A percentile compares a stretch with the other conserved stretches of the same genome.
Conservation (phyloP, 805 yeast species). For the Pichia ethanolica region DNA sequence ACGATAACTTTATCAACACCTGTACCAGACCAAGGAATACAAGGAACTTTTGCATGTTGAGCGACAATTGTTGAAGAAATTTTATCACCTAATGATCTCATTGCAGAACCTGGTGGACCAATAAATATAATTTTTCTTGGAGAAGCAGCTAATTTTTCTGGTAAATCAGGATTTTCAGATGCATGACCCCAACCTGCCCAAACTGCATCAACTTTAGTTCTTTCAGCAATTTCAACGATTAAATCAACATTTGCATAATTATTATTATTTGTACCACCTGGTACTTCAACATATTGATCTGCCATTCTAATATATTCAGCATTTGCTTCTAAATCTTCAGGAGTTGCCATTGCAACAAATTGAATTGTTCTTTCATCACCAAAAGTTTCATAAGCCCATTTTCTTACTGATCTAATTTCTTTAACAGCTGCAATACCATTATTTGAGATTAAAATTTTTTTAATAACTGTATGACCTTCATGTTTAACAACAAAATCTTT, state of each 20-base stretch:
- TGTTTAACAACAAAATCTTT: slow-evolving; percentile 78
- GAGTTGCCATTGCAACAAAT: slow-evolving; percentile 98
- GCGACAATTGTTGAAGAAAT: slow-evolving; percentile 98
- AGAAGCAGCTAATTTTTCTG: slow-evolving; percentile 90
- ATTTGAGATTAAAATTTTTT: slow-evolving; percentile 86
- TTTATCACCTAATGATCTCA: slow-evolving; percentile 99
- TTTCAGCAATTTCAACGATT: slow-evolving; percentile 94
- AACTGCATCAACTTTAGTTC: slow-evolving; percentile 94
- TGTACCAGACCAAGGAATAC: slow-evolving; percentile 99
- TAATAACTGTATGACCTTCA: slow-evolving; percentile 93
- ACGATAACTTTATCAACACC: slow-evolving; percentile 80
- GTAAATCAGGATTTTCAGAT: slow-evolving; percentile 93
- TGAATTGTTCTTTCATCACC: slow-evolving; percentile 91
- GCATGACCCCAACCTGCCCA: slow-evolving; percentile 99
- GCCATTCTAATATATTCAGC: slow-evolving; percentile 99
- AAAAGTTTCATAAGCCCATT: slow-evolving; percentile 99
- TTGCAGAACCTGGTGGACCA: slow-evolving; percentile 99
- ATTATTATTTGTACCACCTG: slow-evolving; percentile 98
- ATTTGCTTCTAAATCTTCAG: slow-evolving; percentile 95
- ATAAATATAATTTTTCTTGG: slow-evolving; percentile 85
- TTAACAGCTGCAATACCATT: slow-evolving; percentile 99
- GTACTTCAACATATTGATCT: slow-evolving; percentile 95
- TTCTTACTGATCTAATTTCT: slow-evolving; percentile 93
- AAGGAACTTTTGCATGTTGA: slow-evolving; percentile 96
- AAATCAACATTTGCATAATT: slow-evolving; percentile 97